Evolutionary conservation across 2,329 filamentous ascomycete species (phyloP), one percentile per base, ranked within the genome.

Genomic region (Colletotrichum phormii): DNA sequence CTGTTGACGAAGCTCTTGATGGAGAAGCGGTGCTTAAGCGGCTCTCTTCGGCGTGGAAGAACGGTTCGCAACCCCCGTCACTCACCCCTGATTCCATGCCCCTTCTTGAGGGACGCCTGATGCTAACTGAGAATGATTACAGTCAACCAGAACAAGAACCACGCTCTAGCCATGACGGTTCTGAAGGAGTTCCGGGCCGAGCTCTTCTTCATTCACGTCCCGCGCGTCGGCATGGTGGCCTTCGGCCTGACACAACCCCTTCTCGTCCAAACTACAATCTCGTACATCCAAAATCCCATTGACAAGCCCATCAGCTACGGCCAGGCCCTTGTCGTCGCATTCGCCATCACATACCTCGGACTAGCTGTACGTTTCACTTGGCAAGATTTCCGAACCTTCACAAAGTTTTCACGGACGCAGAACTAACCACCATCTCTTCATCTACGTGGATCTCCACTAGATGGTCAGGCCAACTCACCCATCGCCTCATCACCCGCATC

Each of bases 181-280:
- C 9, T 72, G 2, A 67, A 62, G 1, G 42, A 64, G 0, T 72
- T 68, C n/a, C 57, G 12, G 9, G 18, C 29, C 18, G 64, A 72
- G 7, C 42, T 87, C 1, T 49, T 79, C 1, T 63, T 76, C 5
- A 80, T 80, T n/a, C 71, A 76, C 9, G 70, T 79, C 4, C 79
- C 80, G 0, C 77, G 80, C 1, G n/a, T 81, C 33, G 76, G 75
- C 1, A 78, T 77, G 53, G 76, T 80, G 1, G 84, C 77, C 5
- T 85, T 87, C 75, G 81, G 76, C 9, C 85, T 86, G 60, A 79
- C 82, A 4, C 86, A 87, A 35, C 85, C 86, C 0, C 83, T 87
- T 26, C 80, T 87, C 11, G 82, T 87, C 69, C 67, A 79, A 58
- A 73, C 76, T 46, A 78, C 75, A 0, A 59, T 72, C 11, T 24